Evolutionary conservation across 2,329 filamentous ascomycete species (phyloP).

Genomic region (Cladosporium sp.): DNA sequence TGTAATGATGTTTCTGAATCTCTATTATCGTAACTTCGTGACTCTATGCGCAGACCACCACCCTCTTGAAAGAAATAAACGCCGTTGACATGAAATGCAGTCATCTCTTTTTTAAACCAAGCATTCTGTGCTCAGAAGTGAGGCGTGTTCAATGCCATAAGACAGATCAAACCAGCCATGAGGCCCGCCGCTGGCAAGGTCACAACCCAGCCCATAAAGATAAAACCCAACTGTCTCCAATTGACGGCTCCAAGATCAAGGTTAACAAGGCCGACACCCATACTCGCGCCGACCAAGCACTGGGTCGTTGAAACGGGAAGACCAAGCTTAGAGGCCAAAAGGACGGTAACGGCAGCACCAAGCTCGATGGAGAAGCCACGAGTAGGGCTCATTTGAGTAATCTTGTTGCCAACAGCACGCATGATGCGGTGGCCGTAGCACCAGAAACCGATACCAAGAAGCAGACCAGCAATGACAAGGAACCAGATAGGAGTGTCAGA

Average conservation of each 20-base stretch:
- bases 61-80: not conserved
- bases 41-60: not conserved
- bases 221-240: conserved; percentile 62
- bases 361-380: conserved; percentile 62
- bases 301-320: conserved; percentile 65
- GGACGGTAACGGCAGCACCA: conserved; percentile 61
- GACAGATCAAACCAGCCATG: conserved; percentile 50
- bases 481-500: conserved; percentile 61
- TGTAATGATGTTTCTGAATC: not conserved
- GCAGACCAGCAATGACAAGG: conserved; percentile 55
- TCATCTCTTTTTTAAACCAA: not conserved
- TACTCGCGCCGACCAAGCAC: conserved; percentile 62
- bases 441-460: conserved; percentile 58
- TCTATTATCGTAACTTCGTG: not conserved
- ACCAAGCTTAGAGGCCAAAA: conserved; percentile 61
- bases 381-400: conserved; percentile 61
- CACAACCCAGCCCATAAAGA: conserved; percentile 61
- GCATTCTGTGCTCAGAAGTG: not conserved
- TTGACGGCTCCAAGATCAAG: conserved; percentile 59
- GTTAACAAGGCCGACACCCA: conserved; percentile 62
- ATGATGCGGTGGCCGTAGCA: conserved; percentile 62
- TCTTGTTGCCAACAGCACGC: conserved; percentile 59
- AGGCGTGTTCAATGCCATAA: conserved; percentile 55
- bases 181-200: conserved; percentile 59
- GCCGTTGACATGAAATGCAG: not conserved